Evolutionary conservation across 441 rosid species (phyloP).

Genomic region (Euphorbia corollata): DNA sequence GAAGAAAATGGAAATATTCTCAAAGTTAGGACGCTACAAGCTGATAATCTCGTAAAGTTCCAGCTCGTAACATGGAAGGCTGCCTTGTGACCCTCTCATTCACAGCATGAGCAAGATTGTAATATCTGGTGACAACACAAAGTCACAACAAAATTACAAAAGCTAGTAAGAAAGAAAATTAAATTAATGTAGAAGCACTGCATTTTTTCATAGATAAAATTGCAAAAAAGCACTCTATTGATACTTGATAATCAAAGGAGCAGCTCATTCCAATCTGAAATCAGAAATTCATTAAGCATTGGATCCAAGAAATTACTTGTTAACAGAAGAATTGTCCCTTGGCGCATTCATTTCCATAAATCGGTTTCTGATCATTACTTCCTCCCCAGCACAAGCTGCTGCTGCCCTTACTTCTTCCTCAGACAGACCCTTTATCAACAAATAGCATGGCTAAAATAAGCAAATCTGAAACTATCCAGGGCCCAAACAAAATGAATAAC

Average conservation of each 20-base stretch:
- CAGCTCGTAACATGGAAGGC: constrained; percentile 95
- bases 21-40: constrained; percentile 57
- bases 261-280: neutral
- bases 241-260: constrained; percentile 5
- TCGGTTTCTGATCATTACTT: constrained; percentile 90
- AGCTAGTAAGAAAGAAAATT: constrained; percentile 4
- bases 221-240: constrained; percentile 2
- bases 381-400: constrained; percentile 96
- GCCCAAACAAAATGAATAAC: constrained; percentile 2
- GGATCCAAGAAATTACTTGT: constrained; percentile 51
- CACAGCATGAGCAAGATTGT: constrained; percentile 98
- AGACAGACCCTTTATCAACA: constrained; percentile 72
- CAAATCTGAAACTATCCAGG: constrained; percentile 11
- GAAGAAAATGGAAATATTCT: constrained; percentile 16
- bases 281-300: constrained; percentile 5
- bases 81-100: constrained; percentile 84
- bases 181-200: constrained; percentile 8
- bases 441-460: constrained; percentile 27
- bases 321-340: constrained; percentile 80
- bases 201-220: constrained; percentile 7
- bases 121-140: constrained; percentile 54
- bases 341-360: constrained; percentile 99
- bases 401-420: constrained; percentile 96
- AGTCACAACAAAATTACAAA: constrained; percentile 19
- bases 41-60: constrained; percentile 98